These are phyloP conservation scores for Pleurotus tuoliensis DNA, from an alignment of 768 basidiomycete genomes.

Conservation along the genomic window DNA sequence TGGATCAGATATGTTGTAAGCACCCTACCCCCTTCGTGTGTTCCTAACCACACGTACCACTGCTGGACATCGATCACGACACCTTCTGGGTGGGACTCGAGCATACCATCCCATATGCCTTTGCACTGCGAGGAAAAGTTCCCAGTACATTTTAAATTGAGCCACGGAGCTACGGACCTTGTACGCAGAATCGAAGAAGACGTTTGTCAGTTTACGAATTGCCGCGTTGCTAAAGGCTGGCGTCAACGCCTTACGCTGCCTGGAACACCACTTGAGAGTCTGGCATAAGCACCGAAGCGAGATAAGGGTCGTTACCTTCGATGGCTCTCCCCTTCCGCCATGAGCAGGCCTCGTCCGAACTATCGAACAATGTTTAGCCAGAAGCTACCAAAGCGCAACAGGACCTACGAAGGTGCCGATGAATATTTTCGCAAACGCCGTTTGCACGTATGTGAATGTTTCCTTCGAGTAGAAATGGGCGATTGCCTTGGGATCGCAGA, in stretches of 20 bases:
- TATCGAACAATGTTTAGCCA: slow-evolving; percentile 7
- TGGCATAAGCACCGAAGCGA: neutral
- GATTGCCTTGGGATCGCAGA: slow-evolving; percentile 48
- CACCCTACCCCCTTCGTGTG: neutral
- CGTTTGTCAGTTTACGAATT: slow-evolving; percentile 38
- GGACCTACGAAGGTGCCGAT: slow-evolving; percentile 35
- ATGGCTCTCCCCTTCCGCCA: slow-evolving; percentile 44
- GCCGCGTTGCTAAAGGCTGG: slow-evolving; percentile 52
- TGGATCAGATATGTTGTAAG: slow-evolving; percentile 4
- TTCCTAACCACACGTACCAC: slow-evolving; percentile 18
- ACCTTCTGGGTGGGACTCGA: slow-evolving; percentile 23
- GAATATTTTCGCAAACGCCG: slow-evolving; percentile 26
- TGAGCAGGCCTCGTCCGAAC: slow-evolving; percentile 38
- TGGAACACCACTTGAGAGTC: slow-evolving; percentile 8
- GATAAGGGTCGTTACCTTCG: slow-evolving; percentile 26
- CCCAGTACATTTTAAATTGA: neutral
- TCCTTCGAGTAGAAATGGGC: slow-evolving; percentile 49
- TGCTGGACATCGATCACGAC: slow-evolving; percentile 43
- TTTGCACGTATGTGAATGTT: slow-evolving; percentile 43
- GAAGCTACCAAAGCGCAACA: neutral
- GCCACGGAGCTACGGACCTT: slow-evolving; percentile 29
- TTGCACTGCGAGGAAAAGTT: slow-evolving; percentile 24
- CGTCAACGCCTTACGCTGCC: slow-evolving; percentile 47
- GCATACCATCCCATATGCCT: slow-evolving; percentile 21
- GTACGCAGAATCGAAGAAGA: slow-evolving; percentile 50